Evolutionary conservation across 2,329 filamentous ascomycete genomes (phyloP).

Genomic region (Sporothrix brasiliensis): DNA sequence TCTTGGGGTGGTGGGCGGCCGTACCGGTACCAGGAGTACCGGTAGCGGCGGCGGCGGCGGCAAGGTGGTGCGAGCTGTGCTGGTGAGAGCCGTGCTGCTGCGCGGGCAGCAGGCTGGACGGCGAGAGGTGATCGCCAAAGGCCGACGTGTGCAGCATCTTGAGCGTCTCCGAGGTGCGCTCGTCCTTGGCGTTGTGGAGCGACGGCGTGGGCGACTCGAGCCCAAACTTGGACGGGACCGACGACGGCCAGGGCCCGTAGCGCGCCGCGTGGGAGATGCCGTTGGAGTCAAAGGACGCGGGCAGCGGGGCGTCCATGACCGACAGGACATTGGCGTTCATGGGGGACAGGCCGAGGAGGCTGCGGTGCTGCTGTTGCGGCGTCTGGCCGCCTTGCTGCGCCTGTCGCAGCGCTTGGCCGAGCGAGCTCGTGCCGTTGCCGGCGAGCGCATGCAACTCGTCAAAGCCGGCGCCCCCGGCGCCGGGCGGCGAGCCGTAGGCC

Average conservation of each 20-base stretch:
- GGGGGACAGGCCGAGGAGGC: slow-evolving; percentile 78
- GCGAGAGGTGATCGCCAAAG: slow-evolving; percentile 66
- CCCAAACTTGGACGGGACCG: slow-evolving; percentile 88
- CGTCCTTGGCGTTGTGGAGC: slow-evolving; percentile 63
- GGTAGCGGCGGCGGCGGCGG: not conserved
- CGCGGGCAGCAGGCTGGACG: slow-evolving; percentile 23
- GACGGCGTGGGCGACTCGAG: slow-evolving; percentile 83
- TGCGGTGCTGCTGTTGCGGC: slow-evolving; percentile 45
- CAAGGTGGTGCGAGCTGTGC: not conserved
- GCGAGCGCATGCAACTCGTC: slow-evolving; percentile 6
- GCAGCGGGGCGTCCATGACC: slow-evolving; percentile 89
- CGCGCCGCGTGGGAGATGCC: slow-evolving; percentile 89
- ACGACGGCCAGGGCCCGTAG: slow-evolving; percentile 87
- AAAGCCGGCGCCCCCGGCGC: slow-evolving; percentile 52
- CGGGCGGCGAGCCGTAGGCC: slow-evolving; percentile 80
- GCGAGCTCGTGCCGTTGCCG: slow-evolving; percentile 1
- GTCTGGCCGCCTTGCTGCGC: slow-evolving; percentile 14
- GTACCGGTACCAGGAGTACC: no score
- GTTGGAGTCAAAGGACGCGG: slow-evolving; percentile 94
- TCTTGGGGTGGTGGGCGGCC: slow-evolving; percentile 1
- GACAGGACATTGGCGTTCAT: slow-evolving; percentile 72
- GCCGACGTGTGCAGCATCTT: slow-evolving; percentile 68
- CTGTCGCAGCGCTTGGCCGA: slow-evolving; percentile 59
- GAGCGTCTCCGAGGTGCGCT: slow-evolving; percentile 64
- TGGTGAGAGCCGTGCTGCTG: not conserved